Base-by-base conservation (phyloP, 352 stramenopile species). In the Globisporangium nunn region DNA sequence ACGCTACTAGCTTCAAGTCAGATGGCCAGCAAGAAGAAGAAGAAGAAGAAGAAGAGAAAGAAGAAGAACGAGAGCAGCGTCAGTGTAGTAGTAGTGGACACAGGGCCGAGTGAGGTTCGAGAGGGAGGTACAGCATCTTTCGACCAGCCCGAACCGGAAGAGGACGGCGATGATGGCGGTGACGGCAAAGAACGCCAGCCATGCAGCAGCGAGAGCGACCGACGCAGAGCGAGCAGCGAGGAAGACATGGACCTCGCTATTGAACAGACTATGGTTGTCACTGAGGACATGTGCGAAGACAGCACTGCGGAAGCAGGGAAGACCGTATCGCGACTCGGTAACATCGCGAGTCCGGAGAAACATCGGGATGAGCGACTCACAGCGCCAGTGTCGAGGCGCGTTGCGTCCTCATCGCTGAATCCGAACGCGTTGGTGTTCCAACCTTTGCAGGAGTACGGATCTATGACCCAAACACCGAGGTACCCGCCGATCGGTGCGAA, bases 401-500 rank as follows among this genome's bases (percentile, higher is more conserved):
- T 4, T 15, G 59, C 61, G 14, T 30, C 47, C 12, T 72, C 68
- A 39, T 58, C 41, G 1, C 57, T 91, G 5, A 91, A 91, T 23
- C 81, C 81, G 0, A 74, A 89, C 35, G 81, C 81, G 11, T 40
- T 66, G 6, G 68, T 69, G 6, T 91, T 87, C 49, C 63, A 88
- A 43, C 81, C 81, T 1, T 58, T 79, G 8, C 59, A 31, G 17
- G 46, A 57, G 18, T 23, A 41, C 3, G 23, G 48, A 8, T 54
- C 59, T 47, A 35, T 53, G 45, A 8, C 15, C 6, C 37, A 17
- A 12, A 43, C 37, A 4, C 17, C n/a, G 43, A 7, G n/a, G 4
- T 48, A 5, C 6, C 43, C 43, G 39, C 54, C 40, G 37, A 60
- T 58, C 52, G 58, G 33, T 18, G 69, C 78, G 3, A 91, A 93